These are phyloP conservation scores for Coemansia furcata DNA, from an alignment of 192 early-diverging fungal species.

Conservation along the genomic window DNA sequence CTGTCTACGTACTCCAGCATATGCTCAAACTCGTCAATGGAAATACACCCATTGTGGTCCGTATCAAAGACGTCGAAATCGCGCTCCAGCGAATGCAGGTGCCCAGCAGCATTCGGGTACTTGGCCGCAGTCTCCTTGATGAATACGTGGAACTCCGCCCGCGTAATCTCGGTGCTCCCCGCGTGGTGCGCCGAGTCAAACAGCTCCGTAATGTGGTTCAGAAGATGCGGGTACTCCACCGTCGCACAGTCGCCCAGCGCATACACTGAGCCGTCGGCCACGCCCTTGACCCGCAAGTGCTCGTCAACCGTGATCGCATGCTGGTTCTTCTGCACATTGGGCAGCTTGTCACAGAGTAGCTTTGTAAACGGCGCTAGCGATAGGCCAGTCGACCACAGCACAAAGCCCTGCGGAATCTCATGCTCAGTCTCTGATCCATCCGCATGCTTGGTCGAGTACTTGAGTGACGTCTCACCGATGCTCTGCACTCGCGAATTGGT, in stretches of 20 bases:
- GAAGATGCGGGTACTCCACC: constrained; percentile 60
- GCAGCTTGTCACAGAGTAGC: constrained; percentile 51
- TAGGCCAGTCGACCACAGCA: constrained; percentile 78
- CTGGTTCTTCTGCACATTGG: constrained; percentile 28
- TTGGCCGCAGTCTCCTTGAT: constrained; percentile 13
- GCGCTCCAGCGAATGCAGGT: constrained; percentile 35
- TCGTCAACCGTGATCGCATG: constrained; percentile 69
- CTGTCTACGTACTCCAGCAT: constrained; percentile 50
- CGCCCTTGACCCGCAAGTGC: constrained; percentile 66
- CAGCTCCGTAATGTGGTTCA: constrained; percentile 37
- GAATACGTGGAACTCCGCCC: constrained; percentile 31
- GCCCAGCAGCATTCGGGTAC: constrained; percentile 36
- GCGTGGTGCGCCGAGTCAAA: constrained; percentile 36
- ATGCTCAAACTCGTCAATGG: constrained; percentile 27
- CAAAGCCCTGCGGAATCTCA: constrained; percentile 63
- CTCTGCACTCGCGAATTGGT: constrained; percentile 62
- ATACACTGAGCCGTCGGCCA: constrained; percentile 64
- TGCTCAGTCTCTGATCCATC: constrained; percentile 27
- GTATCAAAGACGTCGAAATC: constrained; percentile 42
- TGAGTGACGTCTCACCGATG: constrained; percentile 60
- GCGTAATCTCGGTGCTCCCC: constrained; percentile 31
- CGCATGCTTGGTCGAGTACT: constrained; percentile 50
- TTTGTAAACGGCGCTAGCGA: constrained; percentile 60
- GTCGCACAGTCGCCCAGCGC: constrained; percentile 90
- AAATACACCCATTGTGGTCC: constrained; percentile 31